Percentiles rank a stretch among this genome's conserved stretches.
phyloP scores from a whole-genome alignment of 192 early-diverging fungal species.

The Gorgonomyces haynaldii region DNA sequence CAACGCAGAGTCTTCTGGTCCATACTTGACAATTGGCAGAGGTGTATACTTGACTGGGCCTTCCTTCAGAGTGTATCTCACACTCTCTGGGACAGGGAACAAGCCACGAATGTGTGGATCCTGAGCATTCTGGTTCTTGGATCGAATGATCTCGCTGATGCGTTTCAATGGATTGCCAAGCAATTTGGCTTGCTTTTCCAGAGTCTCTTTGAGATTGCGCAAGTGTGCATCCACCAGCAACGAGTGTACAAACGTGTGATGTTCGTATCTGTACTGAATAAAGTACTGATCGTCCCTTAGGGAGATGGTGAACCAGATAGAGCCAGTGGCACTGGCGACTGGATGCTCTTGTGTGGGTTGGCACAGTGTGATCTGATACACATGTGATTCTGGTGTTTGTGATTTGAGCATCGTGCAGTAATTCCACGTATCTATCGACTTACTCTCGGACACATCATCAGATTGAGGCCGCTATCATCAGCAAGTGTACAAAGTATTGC shows the following conservation, averaged over 20 bases:
- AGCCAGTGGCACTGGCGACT: conserved; percentile 3
- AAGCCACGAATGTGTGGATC: too few species aligned
- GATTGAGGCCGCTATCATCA: too few species aligned
- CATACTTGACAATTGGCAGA: neutral
- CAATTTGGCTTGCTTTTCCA: neutral
- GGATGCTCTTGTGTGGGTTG: neutral
- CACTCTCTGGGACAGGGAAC: neutral
- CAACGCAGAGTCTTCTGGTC: neutral
- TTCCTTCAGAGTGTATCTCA: neutral
- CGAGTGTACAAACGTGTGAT: too few species aligned
- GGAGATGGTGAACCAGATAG: conserved; percentile 5
- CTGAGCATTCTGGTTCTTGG: too few species aligned
- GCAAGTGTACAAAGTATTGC: too few species aligned
- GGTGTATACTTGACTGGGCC: neutral
- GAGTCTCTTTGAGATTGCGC: neutral
- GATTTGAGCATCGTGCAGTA: neutral
- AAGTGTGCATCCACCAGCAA: too few species aligned
- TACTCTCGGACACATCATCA: too few species aligned
- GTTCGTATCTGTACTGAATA: too few species aligned
- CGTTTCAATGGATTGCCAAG: neutral
- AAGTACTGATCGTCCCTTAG: too few species aligned
- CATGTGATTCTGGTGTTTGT: too few species aligned
- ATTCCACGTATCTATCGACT: too few species aligned
- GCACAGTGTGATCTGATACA: neutral
- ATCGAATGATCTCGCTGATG: neutral